These are phyloP conservation scores for Linaria vulgaris DNA, from an alignment of 257 asterid species.

Conservation along the genomic window DNA sequence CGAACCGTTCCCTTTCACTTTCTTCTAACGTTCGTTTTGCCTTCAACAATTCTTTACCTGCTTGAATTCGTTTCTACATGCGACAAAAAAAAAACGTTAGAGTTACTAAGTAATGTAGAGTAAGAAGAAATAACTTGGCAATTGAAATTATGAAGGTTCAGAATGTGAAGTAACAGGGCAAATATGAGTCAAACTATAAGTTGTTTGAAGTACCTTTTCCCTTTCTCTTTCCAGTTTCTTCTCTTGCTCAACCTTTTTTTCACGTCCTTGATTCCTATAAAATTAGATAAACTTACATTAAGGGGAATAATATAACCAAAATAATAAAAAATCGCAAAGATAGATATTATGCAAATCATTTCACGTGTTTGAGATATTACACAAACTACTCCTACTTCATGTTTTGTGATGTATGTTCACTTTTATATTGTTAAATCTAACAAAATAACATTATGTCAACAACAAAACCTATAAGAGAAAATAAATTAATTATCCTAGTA, in stretches of 20 bases:
- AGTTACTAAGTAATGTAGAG: slow-evolving; percentile 2
- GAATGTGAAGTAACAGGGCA: slow-evolving; percentile 2
- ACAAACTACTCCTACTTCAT: no score
- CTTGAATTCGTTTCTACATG: slow-evolving; percentile 59
- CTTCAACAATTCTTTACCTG: slow-evolving; percentile 50
- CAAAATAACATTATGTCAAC: no score
- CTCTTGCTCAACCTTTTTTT: slow-evolving; percentile 48
- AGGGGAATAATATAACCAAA: slow-evolving; percentile 23
- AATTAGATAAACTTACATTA: slow-evolving; percentile 20
- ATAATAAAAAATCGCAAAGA: not conserved
- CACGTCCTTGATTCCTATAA: slow-evolving; percentile 45
- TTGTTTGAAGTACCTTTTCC: slow-evolving; percentile 52
- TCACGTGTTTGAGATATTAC: no score
- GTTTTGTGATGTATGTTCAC: no score
- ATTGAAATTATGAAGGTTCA: not conserved
- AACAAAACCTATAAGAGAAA: not conserved
- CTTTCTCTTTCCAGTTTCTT: slow-evolving; percentile 50
- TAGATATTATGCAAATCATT: slow-evolving; percentile 6
- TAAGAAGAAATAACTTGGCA: not conserved
- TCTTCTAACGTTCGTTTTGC: slow-evolving; percentile 60
- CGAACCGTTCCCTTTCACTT: slow-evolving; percentile 61
- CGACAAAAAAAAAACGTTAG: not conserved
- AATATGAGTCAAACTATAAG: no score
- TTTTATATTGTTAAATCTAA: no score
- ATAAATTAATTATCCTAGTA: not conserved